phyloP scores from a whole-genome alignment of 2,329 filamentous ascomycete genomes.

The Cylindrodendrum hubeiense region DNA sequence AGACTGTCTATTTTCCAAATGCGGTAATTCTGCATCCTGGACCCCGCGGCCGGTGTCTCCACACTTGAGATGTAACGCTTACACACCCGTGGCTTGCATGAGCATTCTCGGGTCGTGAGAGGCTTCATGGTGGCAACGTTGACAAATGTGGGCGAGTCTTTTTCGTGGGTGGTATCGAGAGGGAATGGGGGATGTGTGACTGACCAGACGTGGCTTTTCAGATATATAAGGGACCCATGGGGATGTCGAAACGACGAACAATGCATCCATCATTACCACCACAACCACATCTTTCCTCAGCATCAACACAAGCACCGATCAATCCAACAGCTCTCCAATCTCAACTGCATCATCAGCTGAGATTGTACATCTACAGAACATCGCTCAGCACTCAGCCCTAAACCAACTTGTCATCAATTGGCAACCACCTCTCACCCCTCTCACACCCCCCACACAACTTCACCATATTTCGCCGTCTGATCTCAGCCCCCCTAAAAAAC shows the following conservation, averaged over 20 bases:
- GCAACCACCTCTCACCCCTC: not conserved
- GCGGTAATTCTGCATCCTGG: slow-evolving; percentile 8
- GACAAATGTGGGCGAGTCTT: not conserved
- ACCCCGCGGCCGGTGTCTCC: not conserved
- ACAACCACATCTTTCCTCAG: not conserved
- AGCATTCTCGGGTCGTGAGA: not conserved
- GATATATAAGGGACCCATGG: not conserved
- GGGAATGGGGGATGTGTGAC: not conserved
- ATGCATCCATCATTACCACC: not conserved
- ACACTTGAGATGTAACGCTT: slow-evolving; percentile 10
- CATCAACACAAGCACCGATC: not conserved
- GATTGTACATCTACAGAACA: not conserved
- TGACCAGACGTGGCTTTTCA: too few relatives aligned
- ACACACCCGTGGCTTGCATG: not conserved
- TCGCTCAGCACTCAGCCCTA: not conserved
- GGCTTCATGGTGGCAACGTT: not conserved
- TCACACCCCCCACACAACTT: not conserved
- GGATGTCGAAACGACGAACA: not conserved
- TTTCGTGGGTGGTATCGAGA: not conserved
- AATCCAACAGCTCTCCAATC: not conserved
- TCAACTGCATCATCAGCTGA: not conserved
- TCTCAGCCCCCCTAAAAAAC: not conserved
- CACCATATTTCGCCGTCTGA: not conserved
- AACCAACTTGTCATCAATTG: not conserved
- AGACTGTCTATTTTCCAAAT: slow-evolving; percentile 8